These are phyloP conservation scores for Gilbertella persicaria DNA, from an alignment of 371 early-diverging fungal genomes.

Conservation along the genomic window DNA sequence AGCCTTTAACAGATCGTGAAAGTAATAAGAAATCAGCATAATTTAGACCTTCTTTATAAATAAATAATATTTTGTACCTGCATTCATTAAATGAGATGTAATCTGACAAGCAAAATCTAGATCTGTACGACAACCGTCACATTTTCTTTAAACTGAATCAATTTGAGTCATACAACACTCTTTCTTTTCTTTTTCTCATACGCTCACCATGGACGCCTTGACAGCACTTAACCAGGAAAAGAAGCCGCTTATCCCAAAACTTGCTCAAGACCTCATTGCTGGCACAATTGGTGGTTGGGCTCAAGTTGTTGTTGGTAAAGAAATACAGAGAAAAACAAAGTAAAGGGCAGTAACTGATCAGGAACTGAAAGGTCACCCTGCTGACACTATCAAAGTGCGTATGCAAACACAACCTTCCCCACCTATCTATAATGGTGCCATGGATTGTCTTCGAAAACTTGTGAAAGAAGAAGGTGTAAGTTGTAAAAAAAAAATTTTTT, in stretches of 20 bases:
- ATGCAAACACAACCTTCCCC: slow-evolving; percentile 78
- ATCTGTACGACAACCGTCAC: no score
- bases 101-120: no score
- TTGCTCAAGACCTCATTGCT: slow-evolving; percentile 69
- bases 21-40: no score
- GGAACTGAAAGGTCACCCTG: slow-evolving; percentile 65
- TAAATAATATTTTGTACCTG: no score
- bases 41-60: no score
- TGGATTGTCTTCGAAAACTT: slow-evolving; percentile 73
- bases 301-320: slow-evolving; percentile 77
- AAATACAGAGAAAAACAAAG: not conserved
- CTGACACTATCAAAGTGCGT: slow-evolving; percentile 81
- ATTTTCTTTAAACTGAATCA: no score
- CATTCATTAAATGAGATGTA: no score
- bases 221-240: not conserved
- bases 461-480: slow-evolving; percentile 78
- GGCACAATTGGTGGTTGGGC: slow-evolving; percentile 89
- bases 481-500: not conserved
- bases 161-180: no score
- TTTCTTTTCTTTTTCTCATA: no score
- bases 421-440: slow-evolving; percentile 69
- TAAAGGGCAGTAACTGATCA: no score
- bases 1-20: slow-evolving; percentile 37
- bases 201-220: no score
- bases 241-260: slow-evolving; percentile 33